These are phyloP conservation scores for Candida anutae DNA, from an alignment of 1,139 yeast species.

Conservation along the genomic window DNA sequence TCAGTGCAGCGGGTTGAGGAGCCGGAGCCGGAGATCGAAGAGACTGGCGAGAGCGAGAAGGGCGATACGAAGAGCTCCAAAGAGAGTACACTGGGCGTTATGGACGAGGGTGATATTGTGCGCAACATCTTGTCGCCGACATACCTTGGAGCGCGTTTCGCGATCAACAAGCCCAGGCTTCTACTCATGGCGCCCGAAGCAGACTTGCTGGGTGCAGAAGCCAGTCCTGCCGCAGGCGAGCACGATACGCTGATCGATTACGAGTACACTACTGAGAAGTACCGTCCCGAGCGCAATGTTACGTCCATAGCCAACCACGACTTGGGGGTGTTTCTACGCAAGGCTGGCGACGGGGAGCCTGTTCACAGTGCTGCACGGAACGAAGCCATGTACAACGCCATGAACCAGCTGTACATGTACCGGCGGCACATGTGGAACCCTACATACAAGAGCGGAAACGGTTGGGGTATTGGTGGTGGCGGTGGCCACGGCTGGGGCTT, in stretches of 20 bases:
- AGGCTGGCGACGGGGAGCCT: no score
- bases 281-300: not conserved
- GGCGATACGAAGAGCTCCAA: not conserved
- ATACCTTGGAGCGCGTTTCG: conserved; percentile 31
- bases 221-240: no score
- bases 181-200: conserved; percentile 13
- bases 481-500: no score
- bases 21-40: not conserved
- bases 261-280: conserved; percentile 15
- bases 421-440: not conserved
- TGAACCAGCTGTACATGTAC: not conserved
- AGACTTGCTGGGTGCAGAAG: not conserved
- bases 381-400: not conserved
- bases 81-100: not conserved
- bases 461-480: no score
- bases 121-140: conserved; percentile 32
- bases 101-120: no score
- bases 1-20: not conserved
- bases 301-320: no score
- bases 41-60: not conserved
- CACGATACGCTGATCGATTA: no score
- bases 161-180: conserved; percentile 18
- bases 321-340: not conserved
- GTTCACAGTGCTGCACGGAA: no score
- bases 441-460: no score